Evolutionary conservation across 1,284 basidiomycete species (phyloP), one percentile per base, ranked within the genome.

Genomic region (Trametes versicolor): DNA sequence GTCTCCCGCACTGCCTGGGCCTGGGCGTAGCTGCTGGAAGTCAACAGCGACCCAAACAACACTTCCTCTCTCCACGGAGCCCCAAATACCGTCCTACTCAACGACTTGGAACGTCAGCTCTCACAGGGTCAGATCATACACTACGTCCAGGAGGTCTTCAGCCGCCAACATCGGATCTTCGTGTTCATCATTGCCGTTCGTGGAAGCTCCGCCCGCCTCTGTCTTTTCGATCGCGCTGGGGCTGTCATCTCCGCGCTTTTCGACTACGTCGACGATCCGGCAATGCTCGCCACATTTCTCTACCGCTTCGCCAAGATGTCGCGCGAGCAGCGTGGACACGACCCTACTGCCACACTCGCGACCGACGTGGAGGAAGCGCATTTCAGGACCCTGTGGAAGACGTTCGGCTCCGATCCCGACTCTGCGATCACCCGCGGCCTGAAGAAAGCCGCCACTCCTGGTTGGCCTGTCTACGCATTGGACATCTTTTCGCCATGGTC

Each of bases 401-500:
- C 15, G 41, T 4, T 43, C 41, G 41, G 19, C 41, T 13, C 41
- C 6, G 41, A 17, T 17, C 6, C 41, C 19, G 41, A 17, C 15
- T n/a, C 41, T 43, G 19, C 41, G 17, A 17, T 43, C 19, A 17
- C 6, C 19, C 41, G 41, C 41, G 19, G 19, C 6, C 19, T 43
- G 41, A 43, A 43, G 41, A 7, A 15, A 25, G 50, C 50, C 17
- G 50, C 15, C 5, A 52, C 50, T n/a, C 50, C 29, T 9, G 50
- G 32, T 12, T 52, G 50, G 50, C 32, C 19, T 12, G 19, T 52
- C n/a, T 52, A 36, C n/a, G 34, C 29, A 8, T 7, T 52, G 32
- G 29, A 52, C 32, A 15, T 52, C 15, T 36, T n/a, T 15, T 32
- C 50, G 32, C 50, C 29, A 7, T 52, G 50, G 50, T 52, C 50